Conservation (phyloP, 2,329 filamentous ascomycete species). For the Teratosphaeriaceae sp. region DNA sequence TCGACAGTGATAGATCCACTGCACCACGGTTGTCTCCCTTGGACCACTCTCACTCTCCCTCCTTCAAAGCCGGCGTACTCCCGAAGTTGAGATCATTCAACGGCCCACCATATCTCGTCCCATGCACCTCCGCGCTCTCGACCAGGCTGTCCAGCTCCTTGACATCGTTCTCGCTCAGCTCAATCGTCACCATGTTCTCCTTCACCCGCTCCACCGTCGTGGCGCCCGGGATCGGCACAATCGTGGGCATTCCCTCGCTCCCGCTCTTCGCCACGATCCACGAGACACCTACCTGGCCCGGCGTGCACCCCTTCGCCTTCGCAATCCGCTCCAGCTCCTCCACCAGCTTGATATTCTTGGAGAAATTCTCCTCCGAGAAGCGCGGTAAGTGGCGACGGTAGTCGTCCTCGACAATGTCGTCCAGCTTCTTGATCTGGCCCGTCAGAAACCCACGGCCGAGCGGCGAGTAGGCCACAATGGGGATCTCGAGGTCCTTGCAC, state of each 20-base stretch:
- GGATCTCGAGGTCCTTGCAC: constrained; percentile 58
- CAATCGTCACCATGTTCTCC: constrained; percentile 35
- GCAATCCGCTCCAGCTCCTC: constrained; percentile 53
- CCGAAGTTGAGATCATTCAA: constrained; percentile 14
- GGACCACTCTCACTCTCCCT: too few relatives aligned
- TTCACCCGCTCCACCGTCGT: constrained; percentile 31
- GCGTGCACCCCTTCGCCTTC: constrained; percentile 46
- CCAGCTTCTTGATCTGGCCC: constrained; percentile 42
- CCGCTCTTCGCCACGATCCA: constrained; percentile 42
- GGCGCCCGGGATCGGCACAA: constrained; percentile 40
- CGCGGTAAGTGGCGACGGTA: constrained; percentile 44
- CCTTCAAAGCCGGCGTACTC: constrained; percentile 19
- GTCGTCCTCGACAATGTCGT: constrained; percentile 52
- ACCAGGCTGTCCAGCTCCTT: constrained; percentile 47
- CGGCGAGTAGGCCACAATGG: constrained; percentile 66
- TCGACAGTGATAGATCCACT: too few relatives aligned
- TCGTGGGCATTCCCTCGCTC: constrained; percentile 37
- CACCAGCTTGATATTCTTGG: constrained; percentile 58
- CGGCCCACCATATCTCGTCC: constrained; percentile 33
- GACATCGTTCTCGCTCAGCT: constrained; percentile 42
- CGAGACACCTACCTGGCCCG: constrained; percentile 43
- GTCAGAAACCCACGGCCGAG: constrained; percentile 57
- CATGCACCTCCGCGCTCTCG: constrained; percentile 38
- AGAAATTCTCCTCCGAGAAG: constrained; percentile 58
- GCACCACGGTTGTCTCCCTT: too few relatives aligned